These are phyloP conservation scores for Cytospora mali DNA, from an alignment of 2,329 filamentous ascomycete species.

Conservation along the genomic window DNA sequence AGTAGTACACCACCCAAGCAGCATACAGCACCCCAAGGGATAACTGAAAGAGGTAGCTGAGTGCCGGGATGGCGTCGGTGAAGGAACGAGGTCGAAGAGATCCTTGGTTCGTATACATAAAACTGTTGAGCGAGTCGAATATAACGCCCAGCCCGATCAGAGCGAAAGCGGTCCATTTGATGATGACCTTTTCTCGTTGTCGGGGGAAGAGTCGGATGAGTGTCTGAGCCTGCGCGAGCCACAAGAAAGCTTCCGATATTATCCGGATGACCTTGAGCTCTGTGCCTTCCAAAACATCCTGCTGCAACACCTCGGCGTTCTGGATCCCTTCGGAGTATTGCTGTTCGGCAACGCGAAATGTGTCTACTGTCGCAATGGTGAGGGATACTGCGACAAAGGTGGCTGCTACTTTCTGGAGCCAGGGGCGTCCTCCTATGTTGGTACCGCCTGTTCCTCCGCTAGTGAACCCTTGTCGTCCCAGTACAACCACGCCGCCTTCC, in stretches of 20 bases:
- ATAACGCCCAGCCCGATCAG: slow-evolving; percentile 88
- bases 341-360: slow-evolving; percentile 78
- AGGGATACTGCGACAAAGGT: slow-evolving; percentile 79
- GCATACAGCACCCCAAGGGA: slow-evolving; percentile 86
- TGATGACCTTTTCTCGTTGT: slow-evolving; percentile 95
- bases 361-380: slow-evolving; percentile 90
- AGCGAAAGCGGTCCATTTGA: slow-evolving; percentile 97
- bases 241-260: slow-evolving; percentile 94
- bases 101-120: slow-evolving; percentile 57
- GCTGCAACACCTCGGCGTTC: slow-evolving; percentile 75
- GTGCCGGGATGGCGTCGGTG: slow-evolving; percentile 84
- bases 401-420: slow-evolving; percentile 84
- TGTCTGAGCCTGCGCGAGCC: slow-evolving; percentile 96
- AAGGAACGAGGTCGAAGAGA: slow-evolving; percentile 72
- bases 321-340: slow-evolving; percentile 82
- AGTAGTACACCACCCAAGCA: slow-evolving; percentile 92
- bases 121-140: slow-evolving; percentile 91
- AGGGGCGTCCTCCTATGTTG: slow-evolving; percentile 87
- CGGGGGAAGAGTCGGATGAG: slow-evolving; percentile 93
- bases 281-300: slow-evolving; percentile 77
- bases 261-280: slow-evolving; percentile 89
- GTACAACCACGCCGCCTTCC: slow-evolving; percentile 78
- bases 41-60: slow-evolving; percentile 89
- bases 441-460: slow-evolving; percentile 77
- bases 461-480: slow-evolving; percentile 82